phyloP scores from a whole-genome alignment of 768 basidiomycete species.

The Dendrothele bispora region DNA sequence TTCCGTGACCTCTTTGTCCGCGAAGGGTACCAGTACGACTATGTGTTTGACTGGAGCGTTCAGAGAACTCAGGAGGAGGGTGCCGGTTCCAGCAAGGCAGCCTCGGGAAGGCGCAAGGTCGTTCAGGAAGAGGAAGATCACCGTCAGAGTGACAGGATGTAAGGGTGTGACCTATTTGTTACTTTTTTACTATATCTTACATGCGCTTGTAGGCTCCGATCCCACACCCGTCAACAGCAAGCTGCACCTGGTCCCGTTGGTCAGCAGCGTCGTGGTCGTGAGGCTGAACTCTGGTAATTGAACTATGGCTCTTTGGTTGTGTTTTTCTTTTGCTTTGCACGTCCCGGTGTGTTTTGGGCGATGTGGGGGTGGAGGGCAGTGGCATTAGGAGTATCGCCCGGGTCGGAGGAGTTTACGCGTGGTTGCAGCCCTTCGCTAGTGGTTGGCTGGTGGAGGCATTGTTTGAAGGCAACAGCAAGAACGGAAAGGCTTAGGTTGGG shows the following conservation, averaged over 20 bases:
- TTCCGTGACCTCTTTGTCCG: constrained; percentile 98
- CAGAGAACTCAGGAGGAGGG: constrained; percentile 76
- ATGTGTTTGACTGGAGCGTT: constrained; percentile 98
- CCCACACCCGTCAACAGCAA: constrained; percentile 84
- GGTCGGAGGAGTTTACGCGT: constrained; percentile 34
- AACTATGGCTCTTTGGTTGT: constrained; percentile 20
- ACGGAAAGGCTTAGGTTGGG: constrained; percentile 28
- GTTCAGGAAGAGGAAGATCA: constrained; percentile 86
- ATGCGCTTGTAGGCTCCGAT: constrained; percentile 64
- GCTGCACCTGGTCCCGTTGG: constrained; percentile 48
- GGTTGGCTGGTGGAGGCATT: constrained; percentile 8
- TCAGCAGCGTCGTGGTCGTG: constrained; percentile 50
- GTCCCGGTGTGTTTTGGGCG: constrained; percentile 45
- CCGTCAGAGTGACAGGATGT: constrained; percentile 82
- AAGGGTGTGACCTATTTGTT: constrained; percentile 34
- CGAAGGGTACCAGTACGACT: constrained; percentile 98
- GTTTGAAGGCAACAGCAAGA: neutral
- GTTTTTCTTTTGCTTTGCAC: constrained; percentile 31
- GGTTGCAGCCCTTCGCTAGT: constrained; percentile 34
- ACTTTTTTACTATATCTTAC: constrained; percentile 5
- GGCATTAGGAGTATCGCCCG: constrained; percentile 33
- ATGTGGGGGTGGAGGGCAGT: constrained; percentile 49
- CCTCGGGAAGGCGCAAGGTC: constrained; percentile 71
- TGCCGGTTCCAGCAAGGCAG: constrained; percentile 60
- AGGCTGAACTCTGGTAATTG: constrained; percentile 58